These are phyloP conservation scores for Penicillium chermesinum DNA, from an alignment of 495 filamentous ascomycete species.

Conservation along the genomic window DNA sequence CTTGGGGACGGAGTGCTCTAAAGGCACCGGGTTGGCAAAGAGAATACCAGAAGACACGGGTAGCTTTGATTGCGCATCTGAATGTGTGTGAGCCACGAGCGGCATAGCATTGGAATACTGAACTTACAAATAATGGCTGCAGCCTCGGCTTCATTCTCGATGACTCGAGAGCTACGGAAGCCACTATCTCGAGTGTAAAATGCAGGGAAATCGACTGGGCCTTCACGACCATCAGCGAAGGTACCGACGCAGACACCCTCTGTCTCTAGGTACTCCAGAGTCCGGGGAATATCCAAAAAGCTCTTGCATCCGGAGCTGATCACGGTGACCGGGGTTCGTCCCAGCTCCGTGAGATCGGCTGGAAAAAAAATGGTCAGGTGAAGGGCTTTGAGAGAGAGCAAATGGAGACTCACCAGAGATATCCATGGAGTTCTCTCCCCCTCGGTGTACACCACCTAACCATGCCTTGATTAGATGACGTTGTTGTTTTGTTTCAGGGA, in stretches of 20 bases:
- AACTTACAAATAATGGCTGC: constrained; percentile 75
- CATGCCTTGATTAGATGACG: constrained; percentile 7
- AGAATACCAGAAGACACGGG: constrained; percentile 67
- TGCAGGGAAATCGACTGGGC: constrained; percentile 73
- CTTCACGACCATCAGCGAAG: constrained; percentile 71
- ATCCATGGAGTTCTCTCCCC: constrained; percentile 80
- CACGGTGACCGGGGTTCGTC: constrained; percentile 85
- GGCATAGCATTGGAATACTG: background rate
- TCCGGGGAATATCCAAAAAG: constrained; percentile 87
- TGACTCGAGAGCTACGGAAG: constrained; percentile 65
- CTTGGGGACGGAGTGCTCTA: constrained; percentile 62
- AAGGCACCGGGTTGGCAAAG: constrained; percentile 84
- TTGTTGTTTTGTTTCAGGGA: background rate
- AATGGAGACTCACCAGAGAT: constrained; percentile 54
- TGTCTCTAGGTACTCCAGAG: constrained; percentile 91
- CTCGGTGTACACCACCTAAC: constrained; percentile 89
- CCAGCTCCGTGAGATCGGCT: constrained; percentile 91
- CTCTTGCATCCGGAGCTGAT: constrained; percentile 90
- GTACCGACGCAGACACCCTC: constrained; percentile 83
- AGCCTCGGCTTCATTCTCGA: constrained; percentile 72
- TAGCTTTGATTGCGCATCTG: constrained; percentile 61
- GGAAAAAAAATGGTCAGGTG: constrained; percentile 1
- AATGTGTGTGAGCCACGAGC: background rate
- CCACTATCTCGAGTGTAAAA: constrained; percentile 89
- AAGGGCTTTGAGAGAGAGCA: background rate